phyloP scores from a whole-genome alignment of 176 grass and related monocot genomes.

The Pontederia paniculata region DNA sequence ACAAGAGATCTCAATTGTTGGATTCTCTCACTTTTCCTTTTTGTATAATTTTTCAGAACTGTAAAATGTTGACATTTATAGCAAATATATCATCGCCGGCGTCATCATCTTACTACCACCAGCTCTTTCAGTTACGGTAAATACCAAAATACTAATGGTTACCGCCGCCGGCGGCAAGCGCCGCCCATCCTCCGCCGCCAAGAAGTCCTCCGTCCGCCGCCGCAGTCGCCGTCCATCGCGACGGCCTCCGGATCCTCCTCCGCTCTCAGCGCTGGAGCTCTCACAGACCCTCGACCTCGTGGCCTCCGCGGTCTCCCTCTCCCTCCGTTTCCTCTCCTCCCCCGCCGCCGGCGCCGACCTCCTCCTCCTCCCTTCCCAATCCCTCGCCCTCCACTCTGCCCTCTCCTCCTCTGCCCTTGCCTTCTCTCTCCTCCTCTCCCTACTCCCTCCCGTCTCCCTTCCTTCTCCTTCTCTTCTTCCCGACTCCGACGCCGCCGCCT shows the following conservation, averaged over 20 bases:
- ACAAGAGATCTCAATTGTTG: too few species aligned
- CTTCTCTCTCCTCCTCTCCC: slow-evolving; percentile 13
- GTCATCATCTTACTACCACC: too few species aligned
- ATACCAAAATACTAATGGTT: too few species aligned
- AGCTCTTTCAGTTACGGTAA: too few species aligned
- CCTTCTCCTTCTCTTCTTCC: slow-evolving; percentile 43
- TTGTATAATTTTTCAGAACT: too few species aligned
- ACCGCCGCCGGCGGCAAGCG: too few species aligned
- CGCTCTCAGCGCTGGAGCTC: slow-evolving; percentile 21
- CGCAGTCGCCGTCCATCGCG: too few species aligned
- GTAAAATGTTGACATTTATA: too few species aligned
- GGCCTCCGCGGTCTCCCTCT: slow-evolving; percentile 34
- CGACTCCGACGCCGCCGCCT: slow-evolving; percentile 42
- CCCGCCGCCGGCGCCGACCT: slow-evolving; percentile 15
- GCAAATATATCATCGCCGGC: too few species aligned
- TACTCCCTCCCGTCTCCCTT: slow-evolving; percentile 33
- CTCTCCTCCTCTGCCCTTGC: slow-evolving; percentile 27
- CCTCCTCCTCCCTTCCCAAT: slow-evolving; percentile 22
- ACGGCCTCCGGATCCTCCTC: not conserved
- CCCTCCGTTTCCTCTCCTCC: slow-evolving; percentile 31
- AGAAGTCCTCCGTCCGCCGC: too few species aligned
- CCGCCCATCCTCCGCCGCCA: too few species aligned
- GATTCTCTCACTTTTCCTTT: too few species aligned
- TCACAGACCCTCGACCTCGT: slow-evolving; percentile 37
- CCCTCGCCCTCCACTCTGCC: slow-evolving; percentile 30